Evolutionary conservation across 1,139 yeast genomes (phyloP).

Genomic region (Taphrina populina): DNA sequence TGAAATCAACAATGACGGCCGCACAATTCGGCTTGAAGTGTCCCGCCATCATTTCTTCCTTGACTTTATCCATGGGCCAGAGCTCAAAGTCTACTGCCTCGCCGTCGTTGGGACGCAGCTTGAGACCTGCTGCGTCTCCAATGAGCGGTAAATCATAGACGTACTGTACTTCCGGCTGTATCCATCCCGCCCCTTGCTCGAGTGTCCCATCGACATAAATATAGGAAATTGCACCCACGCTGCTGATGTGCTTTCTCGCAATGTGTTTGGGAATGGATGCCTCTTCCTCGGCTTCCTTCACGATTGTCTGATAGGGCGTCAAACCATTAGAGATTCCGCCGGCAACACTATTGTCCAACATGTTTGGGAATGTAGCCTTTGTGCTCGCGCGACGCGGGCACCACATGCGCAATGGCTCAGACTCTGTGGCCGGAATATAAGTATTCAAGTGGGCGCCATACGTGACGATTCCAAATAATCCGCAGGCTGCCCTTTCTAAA

Average conservation of each 20-base stretch:
- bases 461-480: conserved; percentile 77
- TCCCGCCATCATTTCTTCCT: conserved; percentile 51
- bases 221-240: conserved; percentile 72
- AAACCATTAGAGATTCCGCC: conserved; percentile 89
- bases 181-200: conserved; percentile 48
- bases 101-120: conserved; percentile 77
- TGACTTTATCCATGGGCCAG: conserved; percentile 60
- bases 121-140: conserved; percentile 44
- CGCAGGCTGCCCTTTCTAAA: conserved; percentile 78
- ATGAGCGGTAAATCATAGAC: conserved; percentile 62
- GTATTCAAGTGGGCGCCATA: conserved; percentile 90
- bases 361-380: conserved; percentile 85
- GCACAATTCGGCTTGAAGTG: conserved; percentile 91
- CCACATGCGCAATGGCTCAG: conserved; percentile 65
- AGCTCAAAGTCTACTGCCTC: conserved; percentile 76
- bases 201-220: conserved; percentile 50
- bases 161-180: conserved; percentile 70
- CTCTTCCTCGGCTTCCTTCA: conserved; percentile 87
- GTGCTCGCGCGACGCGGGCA: conserved; percentile 73
- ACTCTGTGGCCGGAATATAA: conserved; percentile 53
- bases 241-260: conserved; percentile 50
- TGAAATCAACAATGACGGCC: conserved; percentile 72
- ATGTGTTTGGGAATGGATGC: conserved; percentile 68
- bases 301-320: conserved; percentile 69
- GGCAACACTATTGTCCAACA: conserved; percentile 90